Evolutionary conservation across 164 flowering plant species (phyloP).

Genomic region (Liriodendron chinense): DNA sequence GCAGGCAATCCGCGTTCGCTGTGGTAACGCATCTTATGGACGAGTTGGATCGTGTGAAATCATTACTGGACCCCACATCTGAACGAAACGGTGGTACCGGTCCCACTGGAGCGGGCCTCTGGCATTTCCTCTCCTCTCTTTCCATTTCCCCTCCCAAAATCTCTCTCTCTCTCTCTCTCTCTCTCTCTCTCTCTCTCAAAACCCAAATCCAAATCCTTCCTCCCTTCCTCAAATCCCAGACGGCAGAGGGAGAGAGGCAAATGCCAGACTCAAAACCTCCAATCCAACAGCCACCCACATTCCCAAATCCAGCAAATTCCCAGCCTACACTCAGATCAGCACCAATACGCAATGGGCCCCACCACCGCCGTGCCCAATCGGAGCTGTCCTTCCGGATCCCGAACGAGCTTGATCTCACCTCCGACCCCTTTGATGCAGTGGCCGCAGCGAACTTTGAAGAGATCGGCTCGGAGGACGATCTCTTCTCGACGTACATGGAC

Average conservation of each 20-base stretch:
- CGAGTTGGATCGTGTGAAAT: too few species aligned
- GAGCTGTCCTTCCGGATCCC: conserved; percentile 78
- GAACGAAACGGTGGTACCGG: too few species aligned
- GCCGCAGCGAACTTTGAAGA: conserved; percentile 59
- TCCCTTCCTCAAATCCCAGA: neutral
- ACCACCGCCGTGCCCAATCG: conserved; percentile 86
- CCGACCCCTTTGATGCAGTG: conserved; percentile 39
- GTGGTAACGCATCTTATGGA: too few species aligned
- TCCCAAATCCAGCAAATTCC: neutral
- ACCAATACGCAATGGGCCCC: conserved; percentile 28
- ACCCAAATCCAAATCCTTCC: neutral
- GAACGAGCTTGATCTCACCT: conserved; percentile 64
- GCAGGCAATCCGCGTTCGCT: too few species aligned
- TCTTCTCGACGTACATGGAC: conserved; percentile 59
- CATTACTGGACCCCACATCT: too few species aligned
- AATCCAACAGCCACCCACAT: neutral
- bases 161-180: neutral
- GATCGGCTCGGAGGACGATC: conserved; percentile 80
- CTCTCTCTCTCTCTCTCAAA: neutral
- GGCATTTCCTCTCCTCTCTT: too few species aligned
- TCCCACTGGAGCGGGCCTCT: too few species aligned
- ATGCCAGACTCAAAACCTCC: neutral
- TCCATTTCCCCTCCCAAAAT: neutral
- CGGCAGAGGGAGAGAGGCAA: neutral
- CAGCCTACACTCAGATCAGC: neutral